These are phyloP conservation scores for Colletotrichum gigasporum DNA, from an alignment of 2,329 filamentous ascomycete genomes.

Conservation along the genomic window DNA sequence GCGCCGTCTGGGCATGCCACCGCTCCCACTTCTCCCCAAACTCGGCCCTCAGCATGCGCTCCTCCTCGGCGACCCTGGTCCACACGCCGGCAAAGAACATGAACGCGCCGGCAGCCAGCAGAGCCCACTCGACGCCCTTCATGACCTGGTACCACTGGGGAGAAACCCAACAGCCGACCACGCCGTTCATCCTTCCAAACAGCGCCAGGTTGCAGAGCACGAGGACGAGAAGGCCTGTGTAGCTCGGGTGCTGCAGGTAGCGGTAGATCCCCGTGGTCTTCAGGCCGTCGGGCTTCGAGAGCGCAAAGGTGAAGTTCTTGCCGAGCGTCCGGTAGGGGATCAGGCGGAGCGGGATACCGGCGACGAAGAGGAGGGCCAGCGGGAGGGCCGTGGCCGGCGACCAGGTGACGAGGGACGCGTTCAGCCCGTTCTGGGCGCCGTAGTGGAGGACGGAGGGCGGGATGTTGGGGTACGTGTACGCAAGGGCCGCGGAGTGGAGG, in stretches of 20 bases:
- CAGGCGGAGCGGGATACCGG: conserved; percentile 40
- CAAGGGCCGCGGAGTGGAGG: conserved; percentile 35
- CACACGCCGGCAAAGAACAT: conserved; percentile 37
- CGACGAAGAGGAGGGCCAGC: conserved; percentile 41
- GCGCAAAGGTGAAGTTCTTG: conserved; percentile 61
- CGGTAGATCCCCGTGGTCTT: conserved; percentile 57
- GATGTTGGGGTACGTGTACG: conserved; percentile 33
- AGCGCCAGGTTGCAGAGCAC: conserved; percentile 42
- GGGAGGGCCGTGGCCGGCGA: conserved; percentile 45
- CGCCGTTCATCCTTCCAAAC: conserved; percentile 48
- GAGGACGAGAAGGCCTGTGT: conserved; percentile 52
- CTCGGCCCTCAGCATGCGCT: conserved; percentile 55
- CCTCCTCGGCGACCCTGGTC: conserved; percentile 56
- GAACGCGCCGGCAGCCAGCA: conserved; percentile 27
- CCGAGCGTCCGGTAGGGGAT: conserved; percentile 56
- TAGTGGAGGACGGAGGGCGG: conserved; percentile 36
- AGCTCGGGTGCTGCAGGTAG: conserved; percentile 63
- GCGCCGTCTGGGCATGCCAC: conserved; percentile 57
- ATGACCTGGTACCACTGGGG: conserved; percentile 29
- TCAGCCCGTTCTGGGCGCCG: conserved; percentile 43
- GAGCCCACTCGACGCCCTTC: conserved; percentile 10
- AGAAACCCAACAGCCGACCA: conserved; percentile 49
- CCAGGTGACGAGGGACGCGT: conserved; percentile 46
- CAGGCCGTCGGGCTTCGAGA: conserved; percentile 55
- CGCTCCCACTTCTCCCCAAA: conserved; percentile 59